Base-by-base conservation (phyloP, 1,139 yeast species). In the Geotrichum fermentans region DNA sequence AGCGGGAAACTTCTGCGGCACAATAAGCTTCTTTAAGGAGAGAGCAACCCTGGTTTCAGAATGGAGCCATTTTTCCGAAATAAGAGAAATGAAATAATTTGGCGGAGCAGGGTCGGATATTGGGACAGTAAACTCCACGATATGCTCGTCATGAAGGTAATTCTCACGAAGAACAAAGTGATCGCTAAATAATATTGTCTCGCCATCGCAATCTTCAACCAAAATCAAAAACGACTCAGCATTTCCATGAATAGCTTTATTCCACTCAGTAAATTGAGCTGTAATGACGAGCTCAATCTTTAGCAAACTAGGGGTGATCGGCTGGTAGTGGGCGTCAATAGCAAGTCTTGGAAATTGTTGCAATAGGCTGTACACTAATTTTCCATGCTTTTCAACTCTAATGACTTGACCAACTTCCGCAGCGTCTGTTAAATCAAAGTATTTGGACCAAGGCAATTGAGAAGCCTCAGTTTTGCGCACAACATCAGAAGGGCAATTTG, bases 151-250 rank as follows among this genome's bases (percentile, higher is more conserved):
- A 14, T 73, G 68, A 21, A 80, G 69, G 46, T 75, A 72, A 24
- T 72, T 68, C 50, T 72, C 73, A 29, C 71, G 71, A 8, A 90
- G 74, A 1, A 75, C 58, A 43, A 90, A 68, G 2, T 70, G 65
- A 50, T 85, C 92, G 33, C 70, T 59, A 58, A 73, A 78, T 21
- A 92, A 67, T n/a, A 89, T 74, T 43, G 68, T 72, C 50, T 86
- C 92, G 2, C 96, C 95, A 64, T 87, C 83, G 50, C 87, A 76
- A 61, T 90, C 97, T 61, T 89, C 97, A 1, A 87, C 86, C 13
- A 86, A 52, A 3, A 92, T 59, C 40, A 80, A 65, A 59, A 89
- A 92, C 11, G 78, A 69, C 61, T 90, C 92, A 1, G 77, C 71
- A 28, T 64, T 68, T 0, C 86, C 86, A 61, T 88, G 96, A 3